Evolutionary conservation across 148 eudicot genomes (phyloP), one percentile per base, ranked within the genome.

Genomic region (Silene conica): DNA sequence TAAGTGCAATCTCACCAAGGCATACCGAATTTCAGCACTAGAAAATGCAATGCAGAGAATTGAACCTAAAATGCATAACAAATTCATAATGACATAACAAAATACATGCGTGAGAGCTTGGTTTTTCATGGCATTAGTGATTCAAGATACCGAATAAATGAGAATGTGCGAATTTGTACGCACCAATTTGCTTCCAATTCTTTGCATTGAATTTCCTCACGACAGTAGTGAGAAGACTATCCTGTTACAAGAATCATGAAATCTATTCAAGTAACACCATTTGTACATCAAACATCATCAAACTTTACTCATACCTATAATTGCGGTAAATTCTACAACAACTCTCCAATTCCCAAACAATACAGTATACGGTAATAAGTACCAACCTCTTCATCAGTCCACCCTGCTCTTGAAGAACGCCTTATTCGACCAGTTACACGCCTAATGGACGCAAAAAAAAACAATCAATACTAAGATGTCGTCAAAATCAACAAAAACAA

Each of bases 301-400:
- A 31, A 31, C 4, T 31, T 28, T 15, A 26, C 5, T 26, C 28
- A 26, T 26, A 26, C 2, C 4, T 6, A 61, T 28, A 45, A 5
- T 21, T 14, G 50, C 34, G 2, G 34, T 31, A 31, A 31, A 31
- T 2, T 31, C 34, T 31, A 2, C 4, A 31, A 31, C 34, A 31
- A 31, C 34, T 31, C 34, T 31, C 34, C 34, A 31, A 67, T 54
- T 63, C 46, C 45, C 7, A 62, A 69, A 20, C 60, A 46, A 13
- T 16, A 2, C 14, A 3, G n/a, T 38, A 43, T 61, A 0, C 11
- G 15, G 46, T 22, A 67, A 54, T 41, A 23, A 34, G 1, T 18
- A 79, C 87, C 57, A 4, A 90, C 98, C 96, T 90, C 96, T 81
- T 90, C 93, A 54, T 81, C 87, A 9, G 98, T 93, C 98, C 98